Conservation (phyloP, 164 flowering plant species). For the Piper betle region DNA sequence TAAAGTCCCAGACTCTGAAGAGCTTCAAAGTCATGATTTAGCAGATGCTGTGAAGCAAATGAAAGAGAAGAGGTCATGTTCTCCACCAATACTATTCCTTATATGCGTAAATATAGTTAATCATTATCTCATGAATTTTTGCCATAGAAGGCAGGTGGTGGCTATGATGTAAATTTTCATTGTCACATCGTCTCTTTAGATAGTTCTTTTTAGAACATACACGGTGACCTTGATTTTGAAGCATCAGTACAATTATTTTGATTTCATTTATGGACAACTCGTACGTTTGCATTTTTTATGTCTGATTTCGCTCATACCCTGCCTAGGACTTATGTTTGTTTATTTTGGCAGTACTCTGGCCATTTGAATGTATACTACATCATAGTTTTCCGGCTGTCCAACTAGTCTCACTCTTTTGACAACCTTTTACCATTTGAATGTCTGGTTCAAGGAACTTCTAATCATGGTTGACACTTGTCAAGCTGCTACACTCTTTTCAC, state of each 20-base stretch:
- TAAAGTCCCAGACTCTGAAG: slow-evolving; percentile 98
- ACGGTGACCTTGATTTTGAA: no score
- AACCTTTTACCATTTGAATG: no score
- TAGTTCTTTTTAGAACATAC: no score
- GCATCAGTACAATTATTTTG: no score
- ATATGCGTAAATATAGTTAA: neutral
- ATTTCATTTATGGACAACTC: no score
- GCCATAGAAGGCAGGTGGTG: neutral
- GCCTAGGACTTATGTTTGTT: neutral
- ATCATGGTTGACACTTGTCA: slow-evolving; percentile 99
- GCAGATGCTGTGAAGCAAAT: slow-evolving; percentile 99
- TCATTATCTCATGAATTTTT: neutral
- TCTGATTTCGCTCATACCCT: no score
- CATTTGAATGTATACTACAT: no score
- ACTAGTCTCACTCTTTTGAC: neutral
- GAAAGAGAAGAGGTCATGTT: slow-evolving; percentile 84
- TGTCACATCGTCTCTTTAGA: no score
- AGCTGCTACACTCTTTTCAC: slow-evolving; percentile 93
- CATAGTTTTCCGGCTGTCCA: neutral
- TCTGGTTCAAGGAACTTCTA: slow-evolving; percentile 89
- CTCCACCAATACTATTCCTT: neutral
- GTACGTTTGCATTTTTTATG: no score
- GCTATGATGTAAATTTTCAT: no score
- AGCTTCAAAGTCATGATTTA: slow-evolving; percentile 98
- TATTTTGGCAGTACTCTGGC: neutral